Conservation (phyloP, 2,329 filamentous ascomycete genomes). For the Apiospora koreana region DNA sequence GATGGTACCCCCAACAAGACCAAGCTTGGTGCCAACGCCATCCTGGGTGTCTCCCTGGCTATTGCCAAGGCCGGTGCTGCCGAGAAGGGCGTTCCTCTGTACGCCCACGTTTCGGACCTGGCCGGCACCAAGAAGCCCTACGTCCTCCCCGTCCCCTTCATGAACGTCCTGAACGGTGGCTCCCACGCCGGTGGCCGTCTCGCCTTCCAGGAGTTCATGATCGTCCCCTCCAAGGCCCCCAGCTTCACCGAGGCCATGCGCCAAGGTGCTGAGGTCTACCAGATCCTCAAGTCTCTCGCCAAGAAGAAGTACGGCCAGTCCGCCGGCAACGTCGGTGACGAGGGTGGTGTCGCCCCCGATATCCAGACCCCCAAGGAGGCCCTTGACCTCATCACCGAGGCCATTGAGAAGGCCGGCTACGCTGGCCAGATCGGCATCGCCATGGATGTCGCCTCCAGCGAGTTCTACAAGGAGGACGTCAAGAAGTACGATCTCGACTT, state of each 20-base stretch:
- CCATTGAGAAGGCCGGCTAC: constrained; percentile 95
- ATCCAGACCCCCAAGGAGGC: constrained; percentile 97
- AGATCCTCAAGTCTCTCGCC: constrained; percentile 92
- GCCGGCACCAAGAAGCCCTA: constrained; percentile 90
- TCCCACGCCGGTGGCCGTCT: constrained; percentile 97
- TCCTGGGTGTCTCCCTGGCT: constrained; percentile 81
- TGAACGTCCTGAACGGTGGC: constrained; percentile 90
- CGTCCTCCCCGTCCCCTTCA: constrained; percentile 87
- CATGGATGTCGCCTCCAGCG: constrained; percentile 98
- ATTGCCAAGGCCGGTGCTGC: constrained; percentile 87
- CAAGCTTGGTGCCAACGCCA: constrained; percentile 86
- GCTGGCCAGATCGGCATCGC: constrained; percentile 96
- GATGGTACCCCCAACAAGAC: constrained; percentile 86
- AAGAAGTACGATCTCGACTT: constrained; percentile 99
- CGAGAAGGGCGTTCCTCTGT: constrained; percentile 85
- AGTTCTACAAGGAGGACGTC: constrained; percentile 96
- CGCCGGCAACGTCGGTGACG: constrained; percentile 97
- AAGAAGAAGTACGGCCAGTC: constrained; percentile 99
- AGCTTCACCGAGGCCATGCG: constrained; percentile 95
- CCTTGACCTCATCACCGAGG: constrained; percentile 90
- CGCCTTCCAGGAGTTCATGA: constrained; percentile 97
- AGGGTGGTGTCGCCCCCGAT: constrained; percentile 99
- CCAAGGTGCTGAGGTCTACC: constrained; percentile 97
- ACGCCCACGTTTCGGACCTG: constrained; percentile 84
- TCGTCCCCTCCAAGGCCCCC: constrained; percentile 81